These are phyloP conservation scores for Russula compacta DNA, from an alignment of 768 basidiomycete genomes.

Conservation along the genomic window DNA sequence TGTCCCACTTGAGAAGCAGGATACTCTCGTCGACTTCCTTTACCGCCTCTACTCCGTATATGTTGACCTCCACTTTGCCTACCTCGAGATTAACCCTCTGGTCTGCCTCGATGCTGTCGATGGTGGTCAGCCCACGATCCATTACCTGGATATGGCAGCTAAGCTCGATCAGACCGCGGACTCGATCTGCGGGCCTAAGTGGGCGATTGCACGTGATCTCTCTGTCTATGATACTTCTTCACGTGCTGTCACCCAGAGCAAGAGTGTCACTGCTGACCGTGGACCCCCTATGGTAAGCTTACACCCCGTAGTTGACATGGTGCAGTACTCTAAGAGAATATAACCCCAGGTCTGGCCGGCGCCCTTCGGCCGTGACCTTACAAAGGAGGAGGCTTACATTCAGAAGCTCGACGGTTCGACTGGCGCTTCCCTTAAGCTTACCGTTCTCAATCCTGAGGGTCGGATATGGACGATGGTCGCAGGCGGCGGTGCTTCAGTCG, in stretches of 20 bases:
- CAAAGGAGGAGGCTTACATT: conserved; percentile 99
- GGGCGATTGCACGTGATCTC: conserved; percentile 93
- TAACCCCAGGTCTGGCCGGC: conserved; percentile 66
- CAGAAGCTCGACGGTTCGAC: conserved; percentile 96
- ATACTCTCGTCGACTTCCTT: conserved; percentile 91
- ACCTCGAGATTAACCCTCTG: conserved; percentile 99
- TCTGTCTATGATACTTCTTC: conserved; percentile 55
- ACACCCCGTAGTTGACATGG: background rate
- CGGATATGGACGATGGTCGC: conserved; percentile 99
- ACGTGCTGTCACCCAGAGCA: conserved; percentile 34
- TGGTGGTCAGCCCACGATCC: conserved; percentile 66
- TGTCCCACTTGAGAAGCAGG: conserved; percentile 79
- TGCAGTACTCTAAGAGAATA: background rate
- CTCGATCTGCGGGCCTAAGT: conserved; percentile 95
- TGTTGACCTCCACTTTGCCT: conserved; percentile 98
- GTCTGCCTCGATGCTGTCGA: conserved; percentile 80
- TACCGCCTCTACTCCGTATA: conserved; percentile 94
- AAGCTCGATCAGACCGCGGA: conserved; percentile 99
- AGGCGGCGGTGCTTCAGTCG: conserved; percentile 79
- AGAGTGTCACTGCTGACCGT: conserved; percentile 71
- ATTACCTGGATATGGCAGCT: conserved; percentile 99
- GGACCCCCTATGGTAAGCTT: conserved; percentile 85
- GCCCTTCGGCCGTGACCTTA: conserved; percentile 94
- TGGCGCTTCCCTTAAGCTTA: conserved; percentile 96
- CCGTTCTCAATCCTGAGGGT: conserved; percentile 89